Conservation (phyloP, 2,329 filamentous ascomycete species). For the Sclerotinia minor region DNA sequence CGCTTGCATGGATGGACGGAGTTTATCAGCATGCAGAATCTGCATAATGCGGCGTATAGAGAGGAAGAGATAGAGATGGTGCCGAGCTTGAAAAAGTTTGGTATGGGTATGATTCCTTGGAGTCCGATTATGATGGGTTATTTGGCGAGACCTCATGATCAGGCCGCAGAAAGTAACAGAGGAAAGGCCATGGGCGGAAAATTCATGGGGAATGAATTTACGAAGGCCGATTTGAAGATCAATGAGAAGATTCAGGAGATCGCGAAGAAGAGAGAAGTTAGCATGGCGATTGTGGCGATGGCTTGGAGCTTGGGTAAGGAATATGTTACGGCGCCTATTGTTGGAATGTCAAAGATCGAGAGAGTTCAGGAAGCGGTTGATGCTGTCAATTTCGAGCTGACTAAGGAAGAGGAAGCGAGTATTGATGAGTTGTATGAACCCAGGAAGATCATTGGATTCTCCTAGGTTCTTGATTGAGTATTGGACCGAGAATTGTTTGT, state of each 20-base stretch:
- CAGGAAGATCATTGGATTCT: constrained; percentile 1
- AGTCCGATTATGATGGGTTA: constrained; percentile 42
- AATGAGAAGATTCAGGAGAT: constrained; percentile 41
- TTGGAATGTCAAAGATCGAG: constrained; percentile 51
- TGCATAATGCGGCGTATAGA: constrained; percentile 58
- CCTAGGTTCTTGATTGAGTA: not conserved
- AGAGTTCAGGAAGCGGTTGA: constrained; percentile 56
- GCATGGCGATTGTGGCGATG: constrained; percentile 59
- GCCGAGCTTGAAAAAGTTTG: constrained; percentile 32
- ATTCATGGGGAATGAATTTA: constrained; percentile 28
- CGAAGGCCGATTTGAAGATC: constrained; percentile 35
- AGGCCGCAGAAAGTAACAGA: constrained; percentile 28
- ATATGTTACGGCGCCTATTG: constrained; percentile 48
- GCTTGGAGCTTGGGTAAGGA: constrained; percentile 53
- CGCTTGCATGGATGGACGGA: constrained; percentile 56
- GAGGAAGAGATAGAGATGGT: constrained; percentile 54
- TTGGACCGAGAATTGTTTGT: not conserved
- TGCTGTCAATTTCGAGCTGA: constrained; percentile 46
- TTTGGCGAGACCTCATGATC: constrained; percentile 29
- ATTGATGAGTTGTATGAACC: constrained; percentile 53
- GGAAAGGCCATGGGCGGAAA: constrained; percentile 26
- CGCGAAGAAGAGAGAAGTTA: constrained; percentile 55
- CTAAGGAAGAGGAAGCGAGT: constrained; percentile 54
- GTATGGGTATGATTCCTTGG: constrained; percentile 45
- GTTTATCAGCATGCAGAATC: constrained; percentile 61